Conservation (phyloP, 2,329 filamentous ascomycete genomes). For the Microdochium bolleyi region DNA sequence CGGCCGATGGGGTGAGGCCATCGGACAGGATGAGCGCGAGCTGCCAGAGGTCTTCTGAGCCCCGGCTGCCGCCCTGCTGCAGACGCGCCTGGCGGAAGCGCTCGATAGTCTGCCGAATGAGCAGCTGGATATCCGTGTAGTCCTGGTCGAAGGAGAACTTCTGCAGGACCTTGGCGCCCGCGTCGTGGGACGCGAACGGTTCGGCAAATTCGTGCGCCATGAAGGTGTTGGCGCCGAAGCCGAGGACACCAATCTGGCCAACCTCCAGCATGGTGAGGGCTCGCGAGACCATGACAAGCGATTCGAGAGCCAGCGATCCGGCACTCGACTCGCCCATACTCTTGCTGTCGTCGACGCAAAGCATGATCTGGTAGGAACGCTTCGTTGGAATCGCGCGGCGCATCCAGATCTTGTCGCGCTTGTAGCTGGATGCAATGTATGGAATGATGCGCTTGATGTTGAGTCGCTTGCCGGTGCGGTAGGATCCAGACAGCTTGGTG, state of each 20-base stretch:
- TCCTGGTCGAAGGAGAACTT: constrained; percentile 80
- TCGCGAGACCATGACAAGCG: constrained; percentile 82
- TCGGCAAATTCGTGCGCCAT: constrained; percentile 80
- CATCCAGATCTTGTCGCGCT: constrained; percentile 99
- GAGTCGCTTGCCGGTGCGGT: constrained; percentile 93
- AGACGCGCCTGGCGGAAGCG: constrained; percentile 72
- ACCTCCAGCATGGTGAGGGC: constrained; percentile 88
- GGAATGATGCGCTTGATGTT: constrained; percentile 99
- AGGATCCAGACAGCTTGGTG: constrained; percentile 92
- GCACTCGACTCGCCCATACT: constrained; percentile 81
- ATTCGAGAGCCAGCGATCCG: constrained; percentile 81
- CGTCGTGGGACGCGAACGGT: constrained; percentile 69
- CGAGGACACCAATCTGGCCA: constrained; percentile 84
- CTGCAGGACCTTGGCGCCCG: constrained; percentile 76
- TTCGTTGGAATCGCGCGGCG: constrained; percentile 85
- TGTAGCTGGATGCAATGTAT: constrained; percentile 96
- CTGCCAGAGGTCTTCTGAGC: constrained; percentile 78
- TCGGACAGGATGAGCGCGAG: constrained; percentile 89
- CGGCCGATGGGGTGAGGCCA: constrained; percentile 73
- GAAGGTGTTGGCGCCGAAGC: constrained; percentile 78
- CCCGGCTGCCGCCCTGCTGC: constrained; percentile 37
- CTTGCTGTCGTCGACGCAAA: constrained; percentile 92
- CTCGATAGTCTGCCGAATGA: constrained; percentile 71
- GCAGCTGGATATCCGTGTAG: constrained; percentile 73
- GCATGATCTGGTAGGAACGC: constrained; percentile 91